Evolutionary conservation across 768 basidiomycete species (phyloP), one percentile per base, ranked within the genome.

Genomic region (Mycena filopes): DNA sequence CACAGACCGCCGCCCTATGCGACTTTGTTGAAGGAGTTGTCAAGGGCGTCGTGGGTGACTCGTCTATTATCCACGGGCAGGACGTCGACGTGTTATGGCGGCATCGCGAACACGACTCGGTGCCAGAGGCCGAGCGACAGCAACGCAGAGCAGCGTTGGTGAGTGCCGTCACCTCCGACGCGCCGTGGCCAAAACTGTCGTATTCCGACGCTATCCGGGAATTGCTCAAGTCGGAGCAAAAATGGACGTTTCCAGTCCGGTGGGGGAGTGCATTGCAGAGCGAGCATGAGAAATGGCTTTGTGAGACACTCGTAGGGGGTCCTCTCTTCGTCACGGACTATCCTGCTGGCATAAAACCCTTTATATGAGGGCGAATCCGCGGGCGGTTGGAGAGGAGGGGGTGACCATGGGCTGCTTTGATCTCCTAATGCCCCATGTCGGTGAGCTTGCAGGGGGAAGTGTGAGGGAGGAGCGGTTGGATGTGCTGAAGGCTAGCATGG

Each of bases 251-350:
- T 2, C 67, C 78, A 20, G 71, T 70, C 50, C 64, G 75, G n/a
- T 95, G 92, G 90, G 95, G 95, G 3, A 77, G 80, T 25, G 74
- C 85, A 0, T 80, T 99, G 16, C 89, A 91, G 74, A 93, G 92
- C 73, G 98, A 98, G 74, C 96, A 98, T 74, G 98, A 99, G 76
- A 88, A 89, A 51, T 97, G 91, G 89, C 83, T 99, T 18, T 92
- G 95, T 0, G 90, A 92, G 59, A 75, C 78, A 18, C 76, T 91
- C 53, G 79, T 89, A 55, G 74, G 80, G 26, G 91, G 91, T 0
- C 97, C 98, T 2, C 86, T 96, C 2, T 98, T 99, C 75, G 90
- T 99, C 57, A 93, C 89, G 16, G 90, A 97, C 74, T 99, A 99
- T 74, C 97, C 98, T 2, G 77, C 82, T 6, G 54, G 74, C 2